Conservation (phyloP, 768 basidiomycete species). For the Pulveroboletus sp. region DNA sequence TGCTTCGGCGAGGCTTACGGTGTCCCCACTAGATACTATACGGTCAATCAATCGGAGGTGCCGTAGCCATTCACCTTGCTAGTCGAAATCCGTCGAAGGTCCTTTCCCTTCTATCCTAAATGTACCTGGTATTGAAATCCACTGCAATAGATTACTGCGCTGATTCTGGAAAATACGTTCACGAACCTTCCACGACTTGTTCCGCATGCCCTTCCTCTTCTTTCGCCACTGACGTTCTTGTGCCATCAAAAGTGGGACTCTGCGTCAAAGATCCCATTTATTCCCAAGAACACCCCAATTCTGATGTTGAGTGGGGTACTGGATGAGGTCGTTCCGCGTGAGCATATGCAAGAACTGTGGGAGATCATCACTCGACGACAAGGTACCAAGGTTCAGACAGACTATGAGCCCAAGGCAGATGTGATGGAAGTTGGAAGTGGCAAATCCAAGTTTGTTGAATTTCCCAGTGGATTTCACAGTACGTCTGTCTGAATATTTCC, state of each 20-base stretch:
- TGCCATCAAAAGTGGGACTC: conserved; percentile 91
- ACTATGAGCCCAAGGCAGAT: conserved; percentile 27
- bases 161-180: conserved; percentile 94
- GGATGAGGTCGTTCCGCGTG: conserved; percentile 51
- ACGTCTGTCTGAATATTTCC: conserved; percentile 10
- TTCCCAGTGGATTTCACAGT: conserved; percentile 55
- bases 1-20: neutral
- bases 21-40: conserved; percentile 53
- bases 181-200: conserved; percentile 77
- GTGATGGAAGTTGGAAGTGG: conserved; percentile 47
- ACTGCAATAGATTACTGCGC: conserved; percentile 54
- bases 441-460: conserved; percentile 53
- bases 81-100: conserved; percentile 71
- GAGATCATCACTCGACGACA: conserved; percentile 49
- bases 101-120: neutral
- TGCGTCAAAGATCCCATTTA: conserved; percentile 53
- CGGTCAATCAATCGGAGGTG: conserved; percentile 88
- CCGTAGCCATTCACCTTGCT: conserved; percentile 85
- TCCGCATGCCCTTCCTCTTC: conserved; percentile 71
- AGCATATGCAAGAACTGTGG: conserved; percentile 63
- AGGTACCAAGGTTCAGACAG: conserved; percentile 28
- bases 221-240: conserved; percentile 70
- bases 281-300: conserved; percentile 64
- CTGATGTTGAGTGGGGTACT: conserved; percentile 72
- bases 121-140: neutral